phyloP scores from a whole-genome alignment of 805 yeast species.

The Hanseniaspora guilliermondii region DNA sequence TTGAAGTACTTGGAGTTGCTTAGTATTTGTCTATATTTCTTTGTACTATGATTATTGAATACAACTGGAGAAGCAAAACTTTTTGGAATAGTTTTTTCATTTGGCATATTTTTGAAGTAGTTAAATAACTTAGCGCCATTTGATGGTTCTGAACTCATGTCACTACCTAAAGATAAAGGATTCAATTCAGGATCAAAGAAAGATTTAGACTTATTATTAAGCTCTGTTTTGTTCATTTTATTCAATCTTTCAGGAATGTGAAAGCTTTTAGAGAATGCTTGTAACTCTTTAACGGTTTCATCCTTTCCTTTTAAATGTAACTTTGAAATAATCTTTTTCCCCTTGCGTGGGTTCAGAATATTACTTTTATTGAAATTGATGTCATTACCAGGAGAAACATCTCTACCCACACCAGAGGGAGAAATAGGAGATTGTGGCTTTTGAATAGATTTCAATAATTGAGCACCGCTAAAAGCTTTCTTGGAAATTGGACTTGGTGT shows the following conservation, averaged over 20 bases:
- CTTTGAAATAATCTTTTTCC: constrained; percentile 3
- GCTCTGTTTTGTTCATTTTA: not conserved
- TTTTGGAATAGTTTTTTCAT: constrained; percentile 5
- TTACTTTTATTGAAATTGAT: not conserved
- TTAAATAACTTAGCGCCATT: not conserved
- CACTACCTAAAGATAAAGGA: not conserved
- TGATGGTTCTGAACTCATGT: not conserved
- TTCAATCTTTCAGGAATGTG: not conserved
- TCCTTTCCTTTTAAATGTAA: constrained; percentile 11
- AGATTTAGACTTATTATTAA: not conserved
- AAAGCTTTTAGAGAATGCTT: constrained; percentile 8
- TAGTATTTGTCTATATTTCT: constrained; percentile 4
- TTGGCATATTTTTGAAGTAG: constrained; percentile 1
- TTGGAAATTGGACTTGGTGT: constrained; percentile 3
- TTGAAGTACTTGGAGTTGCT: not conserved
- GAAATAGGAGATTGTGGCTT: constrained; percentile 1
- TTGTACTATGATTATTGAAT: not conserved
- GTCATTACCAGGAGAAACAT: not conserved
- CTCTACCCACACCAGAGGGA: not conserved
- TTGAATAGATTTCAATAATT: constrained; percentile 9
- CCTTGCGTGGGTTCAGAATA: not conserved
- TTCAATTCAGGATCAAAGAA: constrained; percentile 3
- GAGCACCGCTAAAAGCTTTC: not conserved
- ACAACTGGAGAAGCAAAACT: constrained; percentile 6
- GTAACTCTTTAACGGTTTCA: constrained; percentile 9